Conservation (phyloP, 2,329 filamentous ascomycete genomes). For the Elsinoe necatrix region DNA sequence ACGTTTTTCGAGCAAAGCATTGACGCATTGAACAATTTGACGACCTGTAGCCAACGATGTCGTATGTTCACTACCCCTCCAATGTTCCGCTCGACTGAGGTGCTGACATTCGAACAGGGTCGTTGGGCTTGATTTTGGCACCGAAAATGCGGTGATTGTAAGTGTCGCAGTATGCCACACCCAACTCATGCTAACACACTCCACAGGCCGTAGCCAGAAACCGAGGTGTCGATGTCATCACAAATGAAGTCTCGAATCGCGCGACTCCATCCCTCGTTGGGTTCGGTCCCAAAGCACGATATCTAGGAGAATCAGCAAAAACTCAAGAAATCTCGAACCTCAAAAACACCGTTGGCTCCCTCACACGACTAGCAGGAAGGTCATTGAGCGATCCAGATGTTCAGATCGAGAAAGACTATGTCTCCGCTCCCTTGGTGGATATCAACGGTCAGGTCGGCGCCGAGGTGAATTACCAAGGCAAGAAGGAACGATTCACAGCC, state of each 20-base stretch:
- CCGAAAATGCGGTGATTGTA: slow-evolving; percentile 83
- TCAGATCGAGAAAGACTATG: slow-evolving; percentile 82
- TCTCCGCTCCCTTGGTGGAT: slow-evolving; percentile 78
- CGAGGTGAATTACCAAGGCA: slow-evolving; percentile 84
- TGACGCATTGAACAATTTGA: neutral
- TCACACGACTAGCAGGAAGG: slow-evolving; percentile 89
- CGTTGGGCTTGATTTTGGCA: slow-evolving; percentile 86
- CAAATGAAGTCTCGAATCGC: slow-evolving; percentile 98
- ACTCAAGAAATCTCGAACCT: slow-evolving; percentile 99
- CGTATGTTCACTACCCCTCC: slow-evolving; percentile 15
- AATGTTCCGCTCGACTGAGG: neutral
- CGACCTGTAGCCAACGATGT: slow-evolving; percentile 14
- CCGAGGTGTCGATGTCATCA: slow-evolving; percentile 97
- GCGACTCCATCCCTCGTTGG: slow-evolving; percentile 94
- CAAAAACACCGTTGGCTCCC: slow-evolving; percentile 91
- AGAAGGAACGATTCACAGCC: slow-evolving; percentile 92
- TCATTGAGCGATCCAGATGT: slow-evolving; percentile 83
- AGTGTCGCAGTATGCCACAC: slow-evolving; percentile 3
- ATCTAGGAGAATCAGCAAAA: slow-evolving; percentile 91
- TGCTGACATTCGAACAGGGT: slow-evolving; percentile 20
- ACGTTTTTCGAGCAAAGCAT: neutral
- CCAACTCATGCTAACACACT: slow-evolving; percentile 17
- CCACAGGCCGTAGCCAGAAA: slow-evolving; percentile 77
- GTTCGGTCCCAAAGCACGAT: slow-evolving; percentile 88
- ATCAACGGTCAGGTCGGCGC: slow-evolving; percentile 90